Base-by-base conservation (phyloP, 441 rosid genomes). In the Isatis lusitanica region DNA sequence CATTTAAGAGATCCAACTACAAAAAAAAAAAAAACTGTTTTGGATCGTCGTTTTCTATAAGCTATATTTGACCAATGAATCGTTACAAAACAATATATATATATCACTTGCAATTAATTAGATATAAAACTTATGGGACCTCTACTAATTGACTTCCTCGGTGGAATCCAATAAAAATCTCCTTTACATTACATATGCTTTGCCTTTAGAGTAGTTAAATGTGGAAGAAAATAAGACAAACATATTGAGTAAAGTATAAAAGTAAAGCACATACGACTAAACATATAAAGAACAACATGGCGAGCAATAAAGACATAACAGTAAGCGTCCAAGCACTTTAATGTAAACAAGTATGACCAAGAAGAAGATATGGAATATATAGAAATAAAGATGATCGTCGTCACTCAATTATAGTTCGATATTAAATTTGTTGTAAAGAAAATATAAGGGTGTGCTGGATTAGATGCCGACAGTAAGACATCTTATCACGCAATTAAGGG, bases 391-490 rank as follows among this genome's bases (percentile, higher is more conserved):
- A 59, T 18, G 5, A 12, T 51, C 9, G 31, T 17, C 16, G 50
- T 16, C 26, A 47, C 28, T 15, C 58, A 42, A 30, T 59, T 50
- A 4, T 44, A 11, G 2, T 47, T 71, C 36, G 26, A 39, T 38
- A 40, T 66, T 30, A 74, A 56, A 17, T 53, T 60, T 28, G 13
- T 6, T 55, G 3, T 15, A 62, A 46, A 28, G 5, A 35, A 43
- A 44, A 46, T 5, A 42, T 31, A 16, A 68, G 43, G 33, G 63
- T 75, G 61, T 76, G 75, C 52, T 69, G 79, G 71, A 76, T 70
- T 63, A 69, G 75, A 64, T 57, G 57, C 75, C 79, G 75, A 76
- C 79, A 64, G 44, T 63, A 70, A 64, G 71, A 76, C 72, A 76
- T 58, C 68, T 70, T 63, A 65, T 70, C 76, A 76, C 76, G 68